A percentile compares a stretch with the other conserved stretches of the same genome.
phyloP scores from a whole-genome alignment of 106 monocot species.

The Cymbidium sinense region DNA sequence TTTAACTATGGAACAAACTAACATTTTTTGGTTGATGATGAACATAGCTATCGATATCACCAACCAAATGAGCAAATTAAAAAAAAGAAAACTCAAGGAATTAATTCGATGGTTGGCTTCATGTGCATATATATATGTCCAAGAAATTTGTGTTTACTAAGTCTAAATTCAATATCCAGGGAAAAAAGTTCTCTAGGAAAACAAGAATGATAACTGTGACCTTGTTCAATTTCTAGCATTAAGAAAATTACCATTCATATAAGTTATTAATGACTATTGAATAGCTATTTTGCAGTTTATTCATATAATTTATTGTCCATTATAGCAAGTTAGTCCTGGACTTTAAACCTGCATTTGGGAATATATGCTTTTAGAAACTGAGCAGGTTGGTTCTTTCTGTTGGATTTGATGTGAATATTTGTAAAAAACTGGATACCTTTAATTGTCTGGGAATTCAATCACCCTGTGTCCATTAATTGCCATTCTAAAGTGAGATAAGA shows the following conservation, averaged over 20 bases:
- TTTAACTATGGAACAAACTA: neutral
- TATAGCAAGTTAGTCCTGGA: neutral
- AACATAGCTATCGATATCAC: neutral
- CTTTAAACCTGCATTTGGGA: neutral
- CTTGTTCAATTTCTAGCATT: neutral
- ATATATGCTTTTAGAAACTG: too few relatives aligned
- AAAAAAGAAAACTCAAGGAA: neutral
- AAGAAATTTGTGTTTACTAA: neutral
- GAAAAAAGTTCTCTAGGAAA: neutral
- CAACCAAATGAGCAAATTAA: neutral
- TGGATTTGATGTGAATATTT: neutral
- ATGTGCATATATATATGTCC: neutral
- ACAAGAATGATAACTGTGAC: neutral
- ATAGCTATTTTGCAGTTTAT: neutral
- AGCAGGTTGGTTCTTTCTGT: too few relatives aligned
- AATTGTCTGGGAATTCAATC: neutral
- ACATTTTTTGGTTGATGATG: neutral
- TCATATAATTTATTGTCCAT: neutral
- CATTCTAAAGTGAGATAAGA: neutral
- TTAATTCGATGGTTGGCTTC: neutral
- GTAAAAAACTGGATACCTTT: neutral
- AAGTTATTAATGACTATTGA: neutral
- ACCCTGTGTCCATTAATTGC: neutral
- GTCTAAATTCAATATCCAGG: neutral
- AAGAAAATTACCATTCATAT: neutral